These are phyloP conservation scores for Dioszegia crocea DNA, from an alignment of 768 basidiomycete species.

Conservation along the genomic window DNA sequence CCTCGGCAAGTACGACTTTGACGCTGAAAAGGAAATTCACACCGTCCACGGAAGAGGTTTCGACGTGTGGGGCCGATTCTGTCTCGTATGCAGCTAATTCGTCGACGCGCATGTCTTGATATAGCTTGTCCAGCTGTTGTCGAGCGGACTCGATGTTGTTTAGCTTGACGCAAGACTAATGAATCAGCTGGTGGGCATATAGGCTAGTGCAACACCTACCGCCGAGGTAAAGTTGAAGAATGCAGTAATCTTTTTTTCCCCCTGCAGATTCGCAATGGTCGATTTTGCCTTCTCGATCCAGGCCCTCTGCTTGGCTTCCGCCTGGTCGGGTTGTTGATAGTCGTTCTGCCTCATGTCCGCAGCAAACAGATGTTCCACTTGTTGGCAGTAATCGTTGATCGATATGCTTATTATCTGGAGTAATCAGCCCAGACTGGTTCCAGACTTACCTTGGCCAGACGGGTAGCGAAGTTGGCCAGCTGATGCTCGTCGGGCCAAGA, in stretches of 20 bases:
- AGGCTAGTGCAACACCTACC: slow-evolving; percentile 36
- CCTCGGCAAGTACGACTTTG: slow-evolving; percentile 88
- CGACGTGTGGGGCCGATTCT: not conserved
- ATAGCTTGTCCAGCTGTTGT: slow-evolving; percentile 86
- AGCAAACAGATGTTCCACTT: slow-evolving; percentile 82
- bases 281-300: slow-evolving; percentile 49
- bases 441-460: slow-evolving; percentile 70
- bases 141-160: slow-evolving; percentile 95
- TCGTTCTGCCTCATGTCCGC: slow-evolving; percentile 81
- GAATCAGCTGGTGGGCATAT: slow-evolving; percentile 1
- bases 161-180: slow-evolving; percentile 86
- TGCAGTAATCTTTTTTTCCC: slow-evolving; percentile 88
- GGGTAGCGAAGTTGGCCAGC: slow-evolving; percentile 82
- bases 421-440: not conserved
- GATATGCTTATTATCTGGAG: slow-evolving; percentile 81
- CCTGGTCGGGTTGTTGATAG: slow-evolving; percentile 57
- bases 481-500: slow-evolving; percentile 90
- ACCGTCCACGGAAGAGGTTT: not conserved
- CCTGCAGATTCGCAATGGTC: slow-evolving; percentile 57
- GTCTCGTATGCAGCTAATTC: slow-evolving; percentile 55
- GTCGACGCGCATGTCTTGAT: slow-evolving; percentile 85
- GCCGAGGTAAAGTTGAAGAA: slow-evolving; percentile 80
- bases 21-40: slow-evolving; percentile 76
- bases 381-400: slow-evolving; percentile 83
- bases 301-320: slow-evolving; percentile 73